Percentiles rank a stretch among this genome's conserved stretches.
phyloP scores from a whole-genome alignment of 2,329 filamentous ascomycete genomes.

The Massarina eburnea region DNA sequence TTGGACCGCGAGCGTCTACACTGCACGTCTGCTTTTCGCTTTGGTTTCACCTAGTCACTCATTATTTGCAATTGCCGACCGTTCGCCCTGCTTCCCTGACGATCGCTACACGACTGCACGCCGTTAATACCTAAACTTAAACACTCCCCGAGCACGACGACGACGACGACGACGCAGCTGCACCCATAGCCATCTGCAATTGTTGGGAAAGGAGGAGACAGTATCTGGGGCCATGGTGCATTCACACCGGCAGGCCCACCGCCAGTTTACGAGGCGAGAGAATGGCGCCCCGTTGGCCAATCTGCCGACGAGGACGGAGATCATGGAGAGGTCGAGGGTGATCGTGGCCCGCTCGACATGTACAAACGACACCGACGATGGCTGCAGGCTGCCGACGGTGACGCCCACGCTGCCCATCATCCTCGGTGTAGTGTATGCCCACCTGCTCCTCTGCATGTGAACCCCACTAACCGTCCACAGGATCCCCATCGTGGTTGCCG shows the following conservation, averaged over 20 bases:
- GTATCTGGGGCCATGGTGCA: constrained; percentile 30
- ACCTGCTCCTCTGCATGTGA: background rate
- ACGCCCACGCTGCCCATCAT: constrained; percentile 37
- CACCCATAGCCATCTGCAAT: constrained; percentile 16
- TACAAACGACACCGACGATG: constrained; percentile 35
- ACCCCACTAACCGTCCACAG: constrained; percentile 52
- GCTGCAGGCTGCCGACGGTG: constrained; percentile 40
- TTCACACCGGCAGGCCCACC: constrained; percentile 31
- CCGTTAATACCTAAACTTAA: constrained; percentile 34
- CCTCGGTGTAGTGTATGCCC: constrained; percentile 37
- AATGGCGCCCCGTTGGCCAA: constrained; percentile 12
- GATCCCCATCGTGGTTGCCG: constrained; percentile 70
- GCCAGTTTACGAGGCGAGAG: constrained; percentile 29
- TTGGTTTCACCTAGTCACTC: constrained; percentile 15
- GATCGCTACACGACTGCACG: constrained; percentile 39
- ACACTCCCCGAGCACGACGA: constrained; percentile 3
- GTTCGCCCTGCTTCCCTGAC: constrained; percentile 16
- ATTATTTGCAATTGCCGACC: constrained; percentile 7
- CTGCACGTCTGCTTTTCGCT: constrained; percentile 13
- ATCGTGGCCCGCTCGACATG: constrained; percentile 33
- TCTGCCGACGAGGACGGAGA: constrained; percentile 22
- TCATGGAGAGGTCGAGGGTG: constrained; percentile 29
- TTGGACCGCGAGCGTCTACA: constrained; percentile 25
- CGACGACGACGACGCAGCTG: constrained; percentile 10
- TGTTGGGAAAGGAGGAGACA: constrained; percentile 19